Conservation (phyloP, 441 rosid species). For the Gossypium davidsonii region DNA sequence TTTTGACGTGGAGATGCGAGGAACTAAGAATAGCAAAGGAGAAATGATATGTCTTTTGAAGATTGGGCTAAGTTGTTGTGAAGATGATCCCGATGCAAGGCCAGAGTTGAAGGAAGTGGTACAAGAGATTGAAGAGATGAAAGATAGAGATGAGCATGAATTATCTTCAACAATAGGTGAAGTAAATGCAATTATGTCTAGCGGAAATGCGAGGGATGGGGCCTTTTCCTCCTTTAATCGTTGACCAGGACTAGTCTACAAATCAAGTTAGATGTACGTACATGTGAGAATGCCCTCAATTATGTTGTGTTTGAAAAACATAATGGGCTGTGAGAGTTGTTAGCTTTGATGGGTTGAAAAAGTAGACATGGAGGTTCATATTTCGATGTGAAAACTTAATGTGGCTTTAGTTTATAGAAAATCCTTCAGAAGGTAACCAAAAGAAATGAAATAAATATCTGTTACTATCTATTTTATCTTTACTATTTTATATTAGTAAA, state of each 20-base stretch:
- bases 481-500: neutral
- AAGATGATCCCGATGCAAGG: slow-evolving; percentile 56
- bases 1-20: slow-evolving; percentile 69
- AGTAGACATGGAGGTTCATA: neutral
- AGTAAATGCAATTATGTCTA: slow-evolving; percentile 4
- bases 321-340: neutral
- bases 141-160: slow-evolving; percentile 26
- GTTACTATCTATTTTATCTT: neutral
- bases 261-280: neutral
- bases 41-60: slow-evolving; percentile 67
- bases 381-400: neutral
- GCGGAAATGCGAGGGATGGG: neutral
- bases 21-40: slow-evolving; percentile 50
- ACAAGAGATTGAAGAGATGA: slow-evolving; percentile 47
- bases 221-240: neutral
- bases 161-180: slow-evolving; percentile 13
- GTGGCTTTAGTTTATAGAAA: neutral
- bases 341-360: neutral
- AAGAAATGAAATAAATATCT: neutral
- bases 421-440: neutral
- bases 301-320: neutral
- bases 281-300: neutral
- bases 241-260: neutral
- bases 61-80: slow-evolving; percentile 83
- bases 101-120: slow-evolving; percentile 49